Conservation (phyloP, 2,329 filamentous ascomycete genomes). For the Hypoxylon sp. region DNA sequence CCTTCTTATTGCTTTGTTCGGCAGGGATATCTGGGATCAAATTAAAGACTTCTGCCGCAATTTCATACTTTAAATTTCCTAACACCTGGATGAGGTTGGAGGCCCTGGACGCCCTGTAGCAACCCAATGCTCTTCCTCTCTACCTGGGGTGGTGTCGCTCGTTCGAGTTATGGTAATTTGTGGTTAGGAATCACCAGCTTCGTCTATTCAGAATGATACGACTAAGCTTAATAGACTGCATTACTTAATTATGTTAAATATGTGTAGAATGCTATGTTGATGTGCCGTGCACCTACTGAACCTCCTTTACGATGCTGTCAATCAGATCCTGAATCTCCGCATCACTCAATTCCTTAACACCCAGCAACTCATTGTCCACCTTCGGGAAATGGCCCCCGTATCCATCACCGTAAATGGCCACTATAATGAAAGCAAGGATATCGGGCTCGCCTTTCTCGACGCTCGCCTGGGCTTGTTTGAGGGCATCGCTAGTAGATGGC, state of each 20-base stretch:
- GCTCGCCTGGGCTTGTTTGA: constrained; percentile 52
- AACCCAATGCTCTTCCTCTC: not conserved
- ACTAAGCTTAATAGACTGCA: not conserved
- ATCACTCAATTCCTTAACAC: constrained; percentile 54
- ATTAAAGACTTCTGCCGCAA: not conserved
- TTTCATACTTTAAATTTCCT: not conserved
- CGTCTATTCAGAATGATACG: not conserved
- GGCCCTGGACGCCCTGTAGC: not conserved
- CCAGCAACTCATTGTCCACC: constrained; percentile 59
- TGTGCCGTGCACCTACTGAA: not conserved
- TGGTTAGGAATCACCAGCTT: not conserved
- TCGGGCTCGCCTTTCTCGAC: constrained; percentile 53
- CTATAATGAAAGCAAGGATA: constrained; percentile 51
- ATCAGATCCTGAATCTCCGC: constrained; percentile 54
- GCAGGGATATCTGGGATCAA: not conserved
- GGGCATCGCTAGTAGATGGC: constrained; percentile 50
- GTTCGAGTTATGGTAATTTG: not conserved
- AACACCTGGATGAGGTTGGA: not conserved
- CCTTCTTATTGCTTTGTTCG: too few species aligned
- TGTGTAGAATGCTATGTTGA: not conserved
- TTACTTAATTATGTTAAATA: not conserved
- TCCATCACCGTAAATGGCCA: constrained; percentile 54
- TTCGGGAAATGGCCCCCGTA: constrained; percentile 53
- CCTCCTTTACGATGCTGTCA: constrained; percentile 26
- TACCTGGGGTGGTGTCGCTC: not conserved